phyloP scores from a whole-genome alignment of 371 early-diverging fungal genomes.

The Syncephalastrum sp. region DNA sequence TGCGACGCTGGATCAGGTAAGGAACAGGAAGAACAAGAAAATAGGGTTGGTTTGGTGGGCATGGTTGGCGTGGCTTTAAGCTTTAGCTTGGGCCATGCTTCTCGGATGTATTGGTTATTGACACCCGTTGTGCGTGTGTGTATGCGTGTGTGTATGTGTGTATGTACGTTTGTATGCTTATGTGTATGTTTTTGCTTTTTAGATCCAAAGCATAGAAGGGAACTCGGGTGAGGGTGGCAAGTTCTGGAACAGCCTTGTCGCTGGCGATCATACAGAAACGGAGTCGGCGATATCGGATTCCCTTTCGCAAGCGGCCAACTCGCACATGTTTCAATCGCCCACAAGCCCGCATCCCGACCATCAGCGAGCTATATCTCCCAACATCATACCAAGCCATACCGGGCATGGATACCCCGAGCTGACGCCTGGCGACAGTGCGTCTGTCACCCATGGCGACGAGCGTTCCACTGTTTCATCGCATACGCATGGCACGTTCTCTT shows the following conservation, averaged over 20 bases:
- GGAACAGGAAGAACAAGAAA: background rate
- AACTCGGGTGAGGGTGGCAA: constrained; percentile 27
- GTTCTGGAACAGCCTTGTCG: constrained; percentile 14
- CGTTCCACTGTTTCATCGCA: constrained; percentile 12
- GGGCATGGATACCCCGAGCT: constrained; percentile 37
- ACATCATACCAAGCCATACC: constrained; percentile 15
- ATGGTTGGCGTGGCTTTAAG: too few species aligned
- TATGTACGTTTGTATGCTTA: too few species aligned
- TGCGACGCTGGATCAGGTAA: constrained; percentile 73
- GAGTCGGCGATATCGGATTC: constrained; percentile 51
- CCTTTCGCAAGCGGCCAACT: constrained; percentile 28
- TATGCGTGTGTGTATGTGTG: too few species aligned
- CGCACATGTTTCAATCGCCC: constrained; percentile 28
- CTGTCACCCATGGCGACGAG: constrained; percentile 29
- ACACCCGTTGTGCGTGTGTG: too few species aligned
- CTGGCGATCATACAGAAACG: constrained; percentile 31
- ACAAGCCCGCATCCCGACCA: constrained; percentile 28
- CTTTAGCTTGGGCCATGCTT: too few species aligned
- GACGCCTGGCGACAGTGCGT: constrained; percentile 38
- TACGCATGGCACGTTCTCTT: constrained; percentile 27
- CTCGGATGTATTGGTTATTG: too few species aligned
- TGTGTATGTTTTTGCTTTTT: background rate
- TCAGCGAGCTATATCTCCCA: constrained; percentile 27
- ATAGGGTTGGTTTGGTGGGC: too few species aligned
- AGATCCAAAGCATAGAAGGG: constrained; percentile 45